Conservation (phyloP, 106 monocot genomes). For the Phalaenopsis aphrodite region DNA sequence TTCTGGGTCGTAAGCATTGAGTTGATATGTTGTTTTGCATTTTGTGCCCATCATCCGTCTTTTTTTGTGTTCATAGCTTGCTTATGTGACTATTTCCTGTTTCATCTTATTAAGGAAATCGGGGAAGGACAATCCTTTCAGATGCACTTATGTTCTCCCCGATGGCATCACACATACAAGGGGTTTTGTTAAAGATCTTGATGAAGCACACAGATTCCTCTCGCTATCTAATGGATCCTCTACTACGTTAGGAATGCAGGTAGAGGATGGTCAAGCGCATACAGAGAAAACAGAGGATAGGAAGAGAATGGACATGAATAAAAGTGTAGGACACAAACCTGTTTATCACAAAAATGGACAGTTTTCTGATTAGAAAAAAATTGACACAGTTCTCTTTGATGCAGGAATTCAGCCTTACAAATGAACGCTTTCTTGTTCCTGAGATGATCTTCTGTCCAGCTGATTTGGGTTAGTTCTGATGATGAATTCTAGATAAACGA, state of each 20-base stretch:
- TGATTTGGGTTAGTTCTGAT: constrained; percentile 60
- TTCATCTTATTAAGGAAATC: constrained; percentile 29
- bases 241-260: constrained; percentile 8
- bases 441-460: constrained; percentile 84
- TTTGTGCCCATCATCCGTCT: background rate
- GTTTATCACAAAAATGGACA: background rate
- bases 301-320: constrained; percentile 42
- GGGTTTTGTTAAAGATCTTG: constrained; percentile 75
- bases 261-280: constrained; percentile 17
- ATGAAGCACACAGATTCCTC: constrained; percentile 62
- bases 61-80: background rate
- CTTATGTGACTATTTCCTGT: background rate
- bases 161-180: constrained; percentile 79
- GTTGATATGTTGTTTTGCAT: background rate
- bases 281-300: constrained; percentile 28
- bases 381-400: background rate
- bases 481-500: background rate
- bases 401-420: constrained; percentile 80
- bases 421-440: constrained; percentile 95
- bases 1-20: background rate
- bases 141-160: constrained; percentile 90
- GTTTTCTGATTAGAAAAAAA: background rate
- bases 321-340: constrained; percentile 45
- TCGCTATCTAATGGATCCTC: constrained; percentile 26
- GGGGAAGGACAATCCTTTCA: constrained; percentile 68